Evolutionary conservation across 73 alveolate species (phyloP).

Genomic region (Paraurostyla sp.): DNA sequence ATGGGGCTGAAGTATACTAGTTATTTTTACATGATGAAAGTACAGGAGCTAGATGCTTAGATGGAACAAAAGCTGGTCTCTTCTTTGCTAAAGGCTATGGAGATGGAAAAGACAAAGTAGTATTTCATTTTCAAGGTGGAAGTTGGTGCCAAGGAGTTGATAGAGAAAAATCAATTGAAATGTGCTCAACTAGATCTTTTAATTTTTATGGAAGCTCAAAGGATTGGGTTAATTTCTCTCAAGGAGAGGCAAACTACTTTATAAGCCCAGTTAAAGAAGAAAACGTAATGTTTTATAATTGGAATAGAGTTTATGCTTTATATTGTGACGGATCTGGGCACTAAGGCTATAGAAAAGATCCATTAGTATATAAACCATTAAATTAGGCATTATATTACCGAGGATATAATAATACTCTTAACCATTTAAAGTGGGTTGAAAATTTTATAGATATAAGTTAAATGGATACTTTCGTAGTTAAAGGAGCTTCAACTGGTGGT

Average conservation of each 20-base stretch:
- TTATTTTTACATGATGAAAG: no score
- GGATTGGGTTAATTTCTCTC: background rate
- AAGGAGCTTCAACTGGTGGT: constrained; percentile 51
- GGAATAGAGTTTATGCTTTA: constrained; percentile 15
- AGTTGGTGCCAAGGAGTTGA: constrained; percentile 1
- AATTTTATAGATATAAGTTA: no score
- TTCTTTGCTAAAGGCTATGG: constrained; percentile 2
- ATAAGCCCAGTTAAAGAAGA: background rate
- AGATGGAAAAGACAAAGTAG: background rate
- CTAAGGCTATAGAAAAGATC: constrained; percentile 25
- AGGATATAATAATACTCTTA: background rate
- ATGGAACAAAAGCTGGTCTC: constrained; percentile 7
- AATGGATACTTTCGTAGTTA: constrained; percentile 38
- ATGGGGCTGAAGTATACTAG: no score
- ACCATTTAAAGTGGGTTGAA: background rate
- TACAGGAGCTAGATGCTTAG: constrained; percentile 5
- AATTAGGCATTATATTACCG: background rate
- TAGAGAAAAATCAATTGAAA: background rate
- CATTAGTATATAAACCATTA: background rate
- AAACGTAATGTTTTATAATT: background rate
- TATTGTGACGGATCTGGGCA: constrained; percentile 52
- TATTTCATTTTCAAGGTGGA: constrained; percentile 15
- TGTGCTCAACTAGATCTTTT: background rate
- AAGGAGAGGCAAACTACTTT: background rate
- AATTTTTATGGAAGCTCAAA: background rate